Evolutionary conservation across 257 asterid genomes (phyloP), one percentile per base, ranked within the genome.

Genomic region (Craterostigma plantagineum): DNA sequence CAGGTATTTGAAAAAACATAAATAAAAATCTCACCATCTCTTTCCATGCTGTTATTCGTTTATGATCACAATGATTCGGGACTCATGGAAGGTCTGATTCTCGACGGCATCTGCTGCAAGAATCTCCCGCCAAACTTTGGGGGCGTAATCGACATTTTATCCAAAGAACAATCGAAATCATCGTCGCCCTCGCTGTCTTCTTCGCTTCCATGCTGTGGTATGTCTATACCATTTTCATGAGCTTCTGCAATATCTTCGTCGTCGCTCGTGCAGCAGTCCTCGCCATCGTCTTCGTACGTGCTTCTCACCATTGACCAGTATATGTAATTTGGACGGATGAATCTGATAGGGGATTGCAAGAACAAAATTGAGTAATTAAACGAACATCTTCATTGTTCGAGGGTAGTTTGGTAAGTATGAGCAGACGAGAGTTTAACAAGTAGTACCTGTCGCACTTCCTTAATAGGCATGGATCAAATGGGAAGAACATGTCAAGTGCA

Each of bases 401-500:
- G 6, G 2, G 6, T 23, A 23, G 6, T 23, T 23, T n/a, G n/a
- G n/a, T n/a, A n/a, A n/a, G n/a, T 10, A 12, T 9, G 40, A 36
- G 1, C 16, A 16, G 2, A 14, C 10, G 30, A 23, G n/a, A n/a
- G 45, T 35, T 27, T 13, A 49, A 33, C 45, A 46, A 52, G 64
- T n/a, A n/a, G 42, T 46, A 87, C 95, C 92, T 71, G 69, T 79
- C 98, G 14, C 93, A 71, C 57, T 69, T 82, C 70, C 67, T 72
- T 35, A 87, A 65, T 23, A 82, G 56, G 60, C 93, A 82, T 0
- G 98, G 98, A 62, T 87, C 93, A 46, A 87, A 87, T 35, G 98
- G 98, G 57, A 87, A 87, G 59, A 87, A 79, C 72, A 56, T 71
- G 59, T 79, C 98, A 7, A 79, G 72, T 61, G 92, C 98, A 56